Evolutionary conservation across 495 filamentous ascomycete species (phyloP), one percentile per base, ranked within the genome.

Genomic region (Penicillium longicatenatum): DNA sequence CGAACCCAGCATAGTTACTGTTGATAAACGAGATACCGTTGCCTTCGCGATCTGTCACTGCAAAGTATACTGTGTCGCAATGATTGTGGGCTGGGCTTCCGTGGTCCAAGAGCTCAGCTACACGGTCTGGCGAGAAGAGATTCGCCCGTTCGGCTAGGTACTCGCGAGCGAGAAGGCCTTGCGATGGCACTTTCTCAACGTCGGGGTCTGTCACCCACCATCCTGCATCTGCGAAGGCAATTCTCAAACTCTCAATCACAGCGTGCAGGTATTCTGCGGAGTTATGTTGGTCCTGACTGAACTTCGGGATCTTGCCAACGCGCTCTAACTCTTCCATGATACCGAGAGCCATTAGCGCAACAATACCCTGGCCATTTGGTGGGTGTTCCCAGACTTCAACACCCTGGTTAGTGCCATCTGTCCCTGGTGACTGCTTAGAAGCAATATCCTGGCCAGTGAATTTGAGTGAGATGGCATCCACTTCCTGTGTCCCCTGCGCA

Each of bases 1-100:
- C 95, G 79, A 97, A 98, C 31, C 90, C 91, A 54, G 79, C 85
- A 77, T 91, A 98, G 79, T 91, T 94, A 75, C 88, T 92, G 81
- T 96, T 98, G 73, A 98, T 97, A 80, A 98, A 96, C 57, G 87
- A 91, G 65, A 93, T 92, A 33, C 86, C 93, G 77, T 98, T 98
- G 48, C 94, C 94, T 16, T 82, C 66, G 10, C 69, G 60, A 78
- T 98, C 94, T 3, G 92, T 89, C 3, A 84, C 85, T 47, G 89
- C 85, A 68, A 98, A 93, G 79, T 97, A 98, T 55, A 98, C 95
- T 0, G 94, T 98, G 74, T 98, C 95, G 71, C 80, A 81, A 63
- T 84, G 82, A 57, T 85, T 84, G 60, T 88, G 86, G 7, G 89
- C 89, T 47, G 83, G 86, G 51, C 78, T 81, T 56, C 89, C 89